phyloP scores from a whole-genome alignment of 176 grass and related monocot species.

The Triticum urartu region DNA sequence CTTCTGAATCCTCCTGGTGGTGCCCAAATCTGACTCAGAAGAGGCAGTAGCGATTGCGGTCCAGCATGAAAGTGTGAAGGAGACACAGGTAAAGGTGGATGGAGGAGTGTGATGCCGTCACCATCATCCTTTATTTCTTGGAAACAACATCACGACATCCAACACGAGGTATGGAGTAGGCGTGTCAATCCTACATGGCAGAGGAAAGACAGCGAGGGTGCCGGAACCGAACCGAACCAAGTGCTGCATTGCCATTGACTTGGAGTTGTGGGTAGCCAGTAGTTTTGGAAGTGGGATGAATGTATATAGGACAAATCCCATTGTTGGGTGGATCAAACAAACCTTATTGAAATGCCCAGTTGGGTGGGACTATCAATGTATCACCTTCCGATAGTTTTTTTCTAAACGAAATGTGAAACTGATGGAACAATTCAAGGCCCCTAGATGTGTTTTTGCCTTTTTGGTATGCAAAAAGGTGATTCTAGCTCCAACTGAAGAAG shows the following conservation, averaged over 20 bases:
- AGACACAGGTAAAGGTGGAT: neutral
- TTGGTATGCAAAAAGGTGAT: conserved; percentile 11
- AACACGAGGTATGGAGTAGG: neutral
- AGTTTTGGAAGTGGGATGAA: neutral
- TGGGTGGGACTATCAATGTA: neutral
- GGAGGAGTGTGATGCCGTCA: neutral
- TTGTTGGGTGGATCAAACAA: neutral
- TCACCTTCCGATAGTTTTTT: neutral
- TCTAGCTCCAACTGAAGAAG: conserved; percentile 18
- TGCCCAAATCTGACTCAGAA: neutral
- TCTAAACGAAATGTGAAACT: neutral
- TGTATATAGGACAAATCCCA: conserved; percentile 6
- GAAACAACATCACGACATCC: neutral
- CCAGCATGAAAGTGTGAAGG: neutral
- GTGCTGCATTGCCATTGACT: neutral
- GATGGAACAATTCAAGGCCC: conserved; percentile 1
- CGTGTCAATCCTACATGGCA: neutral
- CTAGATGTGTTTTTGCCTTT: neutral
- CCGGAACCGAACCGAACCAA: neutral
- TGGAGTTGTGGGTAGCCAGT: neutral
- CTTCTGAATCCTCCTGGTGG: neutral
- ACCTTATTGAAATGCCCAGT: neutral
- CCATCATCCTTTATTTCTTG: neutral
- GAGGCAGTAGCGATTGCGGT: neutral
- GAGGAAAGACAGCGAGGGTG: neutral